Evolutionary conservation across 1,284 basidiomycete species (phyloP), one percentile per base, ranked within the genome.

Genomic region (Gomphus bonarii): DNA sequence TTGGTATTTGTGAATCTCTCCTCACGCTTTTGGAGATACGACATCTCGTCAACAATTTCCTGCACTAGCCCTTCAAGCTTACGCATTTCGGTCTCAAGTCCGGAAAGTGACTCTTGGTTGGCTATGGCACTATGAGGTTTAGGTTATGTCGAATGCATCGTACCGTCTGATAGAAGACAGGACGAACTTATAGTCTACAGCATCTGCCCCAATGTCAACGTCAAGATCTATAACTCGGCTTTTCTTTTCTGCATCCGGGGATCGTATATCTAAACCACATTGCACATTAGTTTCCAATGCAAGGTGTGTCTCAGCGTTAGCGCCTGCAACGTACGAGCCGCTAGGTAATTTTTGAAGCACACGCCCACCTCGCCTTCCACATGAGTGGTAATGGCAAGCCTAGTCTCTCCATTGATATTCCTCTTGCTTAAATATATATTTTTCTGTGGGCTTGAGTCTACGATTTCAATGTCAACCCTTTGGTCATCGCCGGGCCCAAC

Each of bases 131-230:
- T 95, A 66, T 11, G 30, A 8, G 49, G 57, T 49, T 22, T 20
- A 40, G 10, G 42, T 40, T 28, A 50, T n/a, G n/a, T n/a, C n/a
- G n/a, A 43, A 20, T 50, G 55, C 53, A 18, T 55, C 16, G 3
- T 20, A 22, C 47, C 28, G 38, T 40, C 14, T 2, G 38, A 40
- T 16, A 16, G 6, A 40, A 40, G 14, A 25, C 25, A 42, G 25
- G 43, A 58, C 84, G 64, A 67, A 94, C 91, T 98, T 98, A 79
- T 99, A 99, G 72, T 99, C 97, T 43, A 98, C 87, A 0, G 97
- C 97, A 66, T 99, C 95, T 18, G 95, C 95, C 49, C 95, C 95
- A 70, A 99, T 95, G 67, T 99, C 97, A 44, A 98, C 84, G 68
- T 99, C 95, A 56, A 99, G 74, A 74, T 99, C 95, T 62, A 99